These are phyloP conservation scores for Bonia amplexicaulis DNA, from an alignment of 176 grass and related monocot species.

Conservation along the genomic window DNA sequence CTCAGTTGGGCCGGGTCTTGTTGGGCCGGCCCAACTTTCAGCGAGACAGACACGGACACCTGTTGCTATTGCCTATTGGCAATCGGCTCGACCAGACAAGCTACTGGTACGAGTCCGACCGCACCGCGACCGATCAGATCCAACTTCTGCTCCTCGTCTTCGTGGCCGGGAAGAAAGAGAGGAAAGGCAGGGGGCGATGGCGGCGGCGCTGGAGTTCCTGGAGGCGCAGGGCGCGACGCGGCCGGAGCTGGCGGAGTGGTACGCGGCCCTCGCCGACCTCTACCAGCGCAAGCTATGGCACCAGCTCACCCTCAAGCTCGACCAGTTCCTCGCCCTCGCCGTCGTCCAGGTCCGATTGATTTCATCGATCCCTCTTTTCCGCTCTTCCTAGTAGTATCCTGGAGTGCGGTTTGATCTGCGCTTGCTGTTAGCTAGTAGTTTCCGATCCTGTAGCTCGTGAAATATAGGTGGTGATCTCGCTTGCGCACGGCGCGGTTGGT, in stretches of 20 bases:
- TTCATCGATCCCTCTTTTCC: not conserved
- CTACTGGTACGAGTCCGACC: not conserved
- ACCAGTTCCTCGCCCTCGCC: conserved; percentile 79
- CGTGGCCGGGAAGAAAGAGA: conserved; percentile 33
- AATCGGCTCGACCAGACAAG: too few species aligned
- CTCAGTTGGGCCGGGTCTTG: not conserved
- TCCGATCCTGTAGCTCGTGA: not conserved
- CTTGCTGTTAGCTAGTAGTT: not conserved
- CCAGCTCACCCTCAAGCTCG: conserved; percentile 87
- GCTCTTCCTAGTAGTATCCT: not conserved
- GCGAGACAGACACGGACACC: not conserved
- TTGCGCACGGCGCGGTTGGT: not conserved
- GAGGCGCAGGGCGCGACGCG: conserved; percentile 58
- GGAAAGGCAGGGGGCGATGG: not conserved
- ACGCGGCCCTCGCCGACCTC: conserved; percentile 57
- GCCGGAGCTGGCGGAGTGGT: conserved; percentile 77
- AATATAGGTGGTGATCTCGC: not conserved
- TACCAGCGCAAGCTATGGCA: conserved; percentile 83
- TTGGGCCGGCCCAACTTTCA: not conserved
- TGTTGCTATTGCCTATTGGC: not conserved
- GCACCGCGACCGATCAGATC: not conserved
- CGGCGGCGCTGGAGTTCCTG: conserved; percentile 61
- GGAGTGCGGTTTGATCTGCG: not conserved
- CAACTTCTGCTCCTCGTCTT: not conserved
- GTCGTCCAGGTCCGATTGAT: conserved; percentile 50